These are phyloP conservation scores for Pythium utonaiense DNA, from an alignment of 352 stramenopile species.

Conservation along the genomic window DNA sequence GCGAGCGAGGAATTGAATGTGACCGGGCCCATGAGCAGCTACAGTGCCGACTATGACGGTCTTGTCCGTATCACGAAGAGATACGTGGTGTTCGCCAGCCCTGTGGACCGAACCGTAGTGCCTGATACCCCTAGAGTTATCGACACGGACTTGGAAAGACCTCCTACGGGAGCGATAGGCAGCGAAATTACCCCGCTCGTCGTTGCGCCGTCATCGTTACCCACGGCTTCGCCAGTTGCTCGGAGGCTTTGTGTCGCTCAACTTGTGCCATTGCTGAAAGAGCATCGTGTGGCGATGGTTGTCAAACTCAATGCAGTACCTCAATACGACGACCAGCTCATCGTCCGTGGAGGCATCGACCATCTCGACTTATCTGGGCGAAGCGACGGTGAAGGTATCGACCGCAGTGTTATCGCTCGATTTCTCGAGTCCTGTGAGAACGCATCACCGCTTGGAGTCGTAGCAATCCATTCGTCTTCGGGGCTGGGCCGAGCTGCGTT, in stretches of 20 bases:
- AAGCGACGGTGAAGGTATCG: conserved; percentile 18
- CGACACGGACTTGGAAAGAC: neutral
- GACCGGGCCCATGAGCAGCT: neutral
- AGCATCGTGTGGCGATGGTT: conserved; percentile 84
- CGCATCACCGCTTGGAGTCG: conserved; percentile 27
- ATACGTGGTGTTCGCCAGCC: conserved; percentile 22
- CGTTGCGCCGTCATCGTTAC: neutral
- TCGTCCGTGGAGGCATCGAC: conserved; percentile 82
- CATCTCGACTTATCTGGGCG: conserved; percentile 89
- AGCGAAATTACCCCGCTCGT: neutral
- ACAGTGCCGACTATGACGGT: neutral
- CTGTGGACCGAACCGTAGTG: conserved; percentile 2
- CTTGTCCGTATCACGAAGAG: conserved; percentile 24
- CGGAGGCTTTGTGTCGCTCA: conserved; percentile 11
- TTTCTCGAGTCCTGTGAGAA: conserved; percentile 91
- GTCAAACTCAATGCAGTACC: conserved; percentile 91
- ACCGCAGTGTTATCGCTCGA: conserved; percentile 66
- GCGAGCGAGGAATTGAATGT: neutral
- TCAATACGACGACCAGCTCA: conserved; percentile 86
- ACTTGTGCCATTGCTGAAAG: conserved; percentile 23
- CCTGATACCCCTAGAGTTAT: neutral
- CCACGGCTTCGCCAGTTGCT: neutral
- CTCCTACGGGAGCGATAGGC: neutral
- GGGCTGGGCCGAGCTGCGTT: conserved; percentile 89
- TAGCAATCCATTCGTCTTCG: conserved; percentile 83